phyloP scores from a whole-genome alignment of 208 protist genomes.

The Wallacemonas rigidus region DNA sequence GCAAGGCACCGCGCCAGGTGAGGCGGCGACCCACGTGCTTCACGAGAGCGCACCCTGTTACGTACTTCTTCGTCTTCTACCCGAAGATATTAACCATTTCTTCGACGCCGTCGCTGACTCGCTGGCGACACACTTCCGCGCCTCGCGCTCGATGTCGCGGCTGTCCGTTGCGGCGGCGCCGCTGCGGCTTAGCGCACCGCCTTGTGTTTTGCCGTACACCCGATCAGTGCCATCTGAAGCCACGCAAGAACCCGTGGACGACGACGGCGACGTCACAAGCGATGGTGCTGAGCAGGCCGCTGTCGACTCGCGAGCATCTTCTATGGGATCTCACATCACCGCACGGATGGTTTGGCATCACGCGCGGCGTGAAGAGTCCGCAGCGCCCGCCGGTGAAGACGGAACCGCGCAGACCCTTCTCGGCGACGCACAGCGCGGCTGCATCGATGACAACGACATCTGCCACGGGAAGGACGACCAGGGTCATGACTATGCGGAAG shows the following conservation, averaged over 20 bases:
- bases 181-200: constrained; percentile 41
- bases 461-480: no score
- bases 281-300: neutral
- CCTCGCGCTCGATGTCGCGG: constrained; percentile 59
- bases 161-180: constrained; percentile 67
- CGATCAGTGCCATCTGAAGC: no score
- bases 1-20: no score
- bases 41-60: constrained; percentile 24
- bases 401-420: no score
- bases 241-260: neutral
- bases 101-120: constrained; percentile 43
- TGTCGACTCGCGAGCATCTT: neutral
- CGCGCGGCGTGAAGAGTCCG: no score
- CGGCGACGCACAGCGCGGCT: no score
- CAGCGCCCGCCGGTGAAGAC: no score
- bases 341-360: neutral
- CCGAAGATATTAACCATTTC: constrained; percentile 59
- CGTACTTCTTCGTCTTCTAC: constrained; percentile 52
- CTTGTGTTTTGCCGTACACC: constrained; percentile 8
- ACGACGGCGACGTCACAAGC: neutral
- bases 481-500: no score
- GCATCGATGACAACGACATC: neutral
- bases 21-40: neutral
- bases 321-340: constrained; percentile 12
- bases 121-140: neutral